Percentiles rank a stretch among this genome's conserved stretches.
Evolutionary conservation across 345 rosid genomes (phyloP).

Genomic region (Psidium friedrichsthalianum): DNA sequence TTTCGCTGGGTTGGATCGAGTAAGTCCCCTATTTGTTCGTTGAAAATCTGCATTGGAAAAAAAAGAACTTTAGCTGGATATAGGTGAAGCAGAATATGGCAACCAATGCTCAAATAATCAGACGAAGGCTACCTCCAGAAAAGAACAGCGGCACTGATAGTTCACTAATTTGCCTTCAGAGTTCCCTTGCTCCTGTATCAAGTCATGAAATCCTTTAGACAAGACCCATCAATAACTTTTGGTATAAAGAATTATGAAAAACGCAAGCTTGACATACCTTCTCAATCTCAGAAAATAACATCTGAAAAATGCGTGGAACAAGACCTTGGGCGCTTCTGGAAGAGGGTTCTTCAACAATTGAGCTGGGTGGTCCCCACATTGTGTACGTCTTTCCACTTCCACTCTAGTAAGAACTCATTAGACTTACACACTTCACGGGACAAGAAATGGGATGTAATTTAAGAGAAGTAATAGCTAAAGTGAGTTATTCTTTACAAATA

Average conservation of each 20-base stretch:
- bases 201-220: background rate
- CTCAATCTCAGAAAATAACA: constrained; percentile 68
- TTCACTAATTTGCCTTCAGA: constrained; percentile 60
- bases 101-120: background rate
- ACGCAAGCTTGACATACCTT: constrained; percentile 33
- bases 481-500: constrained; percentile 5
- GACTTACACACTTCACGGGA: background rate
- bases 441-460: background rate
- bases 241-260: background rate
- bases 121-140: constrained; percentile 59
- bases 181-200: constrained; percentile 56
- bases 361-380: constrained; percentile 95
- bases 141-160: constrained; percentile 94
- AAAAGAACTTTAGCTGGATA: background rate
- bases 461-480: background rate
- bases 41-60: constrained; percentile 52
- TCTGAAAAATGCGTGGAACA: constrained; percentile 80
- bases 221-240: background rate
- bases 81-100: background rate
- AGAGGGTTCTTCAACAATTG: constrained; percentile 81
- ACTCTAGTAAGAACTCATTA: constrained; percentile 32
- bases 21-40: constrained; percentile 85
- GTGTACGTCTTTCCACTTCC: constrained; percentile 98
- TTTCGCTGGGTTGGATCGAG: constrained; percentile 87
- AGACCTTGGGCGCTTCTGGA: constrained; percentile 73